A percentile compares a stretch with the other conserved stretches of the same genome.
These are phyloP conservation scores for Astrephomene gubernaculifera DNA, from an alignment of 139 green algal species.

Conservation along the genomic window DNA sequence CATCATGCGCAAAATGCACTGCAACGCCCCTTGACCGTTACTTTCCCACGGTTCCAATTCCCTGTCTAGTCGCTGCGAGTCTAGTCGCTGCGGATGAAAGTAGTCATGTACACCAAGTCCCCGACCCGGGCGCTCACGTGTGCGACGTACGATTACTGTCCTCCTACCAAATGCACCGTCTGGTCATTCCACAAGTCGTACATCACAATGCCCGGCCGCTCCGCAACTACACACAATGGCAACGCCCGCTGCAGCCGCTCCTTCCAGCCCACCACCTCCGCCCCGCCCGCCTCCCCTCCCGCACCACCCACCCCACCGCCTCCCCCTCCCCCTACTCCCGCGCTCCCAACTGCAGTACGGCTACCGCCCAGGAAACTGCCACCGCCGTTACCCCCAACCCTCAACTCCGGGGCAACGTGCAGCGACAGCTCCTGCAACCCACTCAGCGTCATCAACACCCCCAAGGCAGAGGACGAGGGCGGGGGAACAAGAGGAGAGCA, in stretches of 20 bases:
- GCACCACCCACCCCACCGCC: not conserved
- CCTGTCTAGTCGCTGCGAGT: too few species aligned
- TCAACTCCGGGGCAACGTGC: constrained; percentile 19
- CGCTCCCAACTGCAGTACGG: not conserved
- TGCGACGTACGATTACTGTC: too few species aligned
- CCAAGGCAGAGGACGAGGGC: too few species aligned
- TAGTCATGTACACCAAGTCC: too few species aligned
- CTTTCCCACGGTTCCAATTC: too few species aligned
- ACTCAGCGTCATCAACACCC: not conserved
- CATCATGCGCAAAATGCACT: too few species aligned
- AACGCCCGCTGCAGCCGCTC: constrained; percentile 16
- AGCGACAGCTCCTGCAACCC: constrained; percentile 25
- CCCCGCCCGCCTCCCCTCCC: not conserved
- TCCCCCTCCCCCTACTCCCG: not conserved
- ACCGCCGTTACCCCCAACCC: not conserved
- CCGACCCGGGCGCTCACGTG: too few species aligned
- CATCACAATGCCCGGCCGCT: constrained; percentile 29
- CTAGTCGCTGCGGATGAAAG: too few species aligned
- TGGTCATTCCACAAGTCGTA: constrained; percentile 21
- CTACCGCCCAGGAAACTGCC: not conserved
- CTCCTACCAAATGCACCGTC: not conserved
- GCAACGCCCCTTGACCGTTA: too few species aligned
- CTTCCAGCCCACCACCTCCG: not conserved
- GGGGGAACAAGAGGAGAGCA: too few species aligned
- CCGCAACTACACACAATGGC: constrained; percentile 6